Evolutionary conservation across 768 basidiomycete species (phyloP).

Genomic region (Collybiopsis luxurians): DNA sequence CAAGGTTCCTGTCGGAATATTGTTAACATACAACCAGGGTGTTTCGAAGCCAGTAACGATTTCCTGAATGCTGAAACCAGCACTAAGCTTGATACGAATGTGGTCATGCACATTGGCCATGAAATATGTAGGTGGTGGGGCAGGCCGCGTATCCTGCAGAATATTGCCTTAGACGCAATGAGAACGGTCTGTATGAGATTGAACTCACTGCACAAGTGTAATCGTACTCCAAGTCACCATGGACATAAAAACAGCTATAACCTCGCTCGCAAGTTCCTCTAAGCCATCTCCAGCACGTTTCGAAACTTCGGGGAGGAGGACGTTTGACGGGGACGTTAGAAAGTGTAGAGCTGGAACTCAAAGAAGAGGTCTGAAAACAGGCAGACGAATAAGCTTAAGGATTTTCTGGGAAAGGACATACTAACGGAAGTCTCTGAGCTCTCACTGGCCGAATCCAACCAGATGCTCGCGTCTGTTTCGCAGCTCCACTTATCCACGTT

Average conservation of each 20-base stretch:
- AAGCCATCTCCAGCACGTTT: conserved; percentile 30
- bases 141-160: not conserved
- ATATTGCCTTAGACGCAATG: not conserved
- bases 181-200: not conserved
- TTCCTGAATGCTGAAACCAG: conserved; percentile 58
- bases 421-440: not conserved
- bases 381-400: no score
- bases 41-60: conserved; percentile 71
- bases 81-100: conserved; percentile 51
- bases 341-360: not conserved
- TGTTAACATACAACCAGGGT: conserved; percentile 52
- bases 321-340: not conserved
- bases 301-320: conserved; percentile 15
- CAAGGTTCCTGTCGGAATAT: conserved; percentile 40
- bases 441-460: not conserved
- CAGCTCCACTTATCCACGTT: not conserved
- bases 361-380: not conserved
- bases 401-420: not conserved
- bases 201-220: conserved; percentile 10
- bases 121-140: conserved; percentile 8
- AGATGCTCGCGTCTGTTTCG: not conserved
- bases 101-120: conserved; percentile 46
- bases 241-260: conserved; percentile 22
- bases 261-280: conserved; percentile 21
- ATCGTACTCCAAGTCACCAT: conserved; percentile 23